Conservation (phyloP, 2,329 filamentous ascomycete genomes). For the Fusarium humuli region DNA sequence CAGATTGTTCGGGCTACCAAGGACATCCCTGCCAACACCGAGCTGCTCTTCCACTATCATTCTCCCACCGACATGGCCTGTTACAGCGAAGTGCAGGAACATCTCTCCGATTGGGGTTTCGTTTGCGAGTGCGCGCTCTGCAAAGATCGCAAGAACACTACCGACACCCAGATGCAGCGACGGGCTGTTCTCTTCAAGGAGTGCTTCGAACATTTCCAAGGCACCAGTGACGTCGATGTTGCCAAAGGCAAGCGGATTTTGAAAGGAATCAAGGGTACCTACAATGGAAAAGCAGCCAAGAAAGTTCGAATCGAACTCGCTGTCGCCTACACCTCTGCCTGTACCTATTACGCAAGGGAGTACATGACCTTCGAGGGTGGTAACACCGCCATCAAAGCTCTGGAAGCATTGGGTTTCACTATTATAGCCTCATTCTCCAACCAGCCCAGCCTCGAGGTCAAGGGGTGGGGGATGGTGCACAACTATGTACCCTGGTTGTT, state of each 20-base stretch:
- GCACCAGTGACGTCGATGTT: neutral
- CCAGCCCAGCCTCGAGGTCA: neutral
- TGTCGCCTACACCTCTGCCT: neutral
- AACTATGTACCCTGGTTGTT: neutral
- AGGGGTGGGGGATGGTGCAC: neutral
- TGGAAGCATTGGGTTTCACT: neutral
- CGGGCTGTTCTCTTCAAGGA: constrained; percentile 29
- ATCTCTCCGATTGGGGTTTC: neutral
- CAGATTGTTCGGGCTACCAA: neutral
- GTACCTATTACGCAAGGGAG: neutral
- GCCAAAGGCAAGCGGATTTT: constrained; percentile 30
- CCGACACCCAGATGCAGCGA: neutral
- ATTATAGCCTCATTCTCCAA: neutral
- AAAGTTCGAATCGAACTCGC: neutral
- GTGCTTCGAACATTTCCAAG: neutral
- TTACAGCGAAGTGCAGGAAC: neutral
- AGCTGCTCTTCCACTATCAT: neutral
- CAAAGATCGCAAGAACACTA: neutral
- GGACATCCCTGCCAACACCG: neutral
- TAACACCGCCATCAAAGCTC: neutral
- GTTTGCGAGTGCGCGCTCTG: neutral
- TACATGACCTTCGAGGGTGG: neutral
- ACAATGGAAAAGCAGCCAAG: neutral
- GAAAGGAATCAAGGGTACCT: constrained; percentile 40
- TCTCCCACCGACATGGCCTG: neutral